phyloP scores from a whole-genome alignment of 2,329 filamentous ascomycete genomes.

The Sarocladium strictum region DNA sequence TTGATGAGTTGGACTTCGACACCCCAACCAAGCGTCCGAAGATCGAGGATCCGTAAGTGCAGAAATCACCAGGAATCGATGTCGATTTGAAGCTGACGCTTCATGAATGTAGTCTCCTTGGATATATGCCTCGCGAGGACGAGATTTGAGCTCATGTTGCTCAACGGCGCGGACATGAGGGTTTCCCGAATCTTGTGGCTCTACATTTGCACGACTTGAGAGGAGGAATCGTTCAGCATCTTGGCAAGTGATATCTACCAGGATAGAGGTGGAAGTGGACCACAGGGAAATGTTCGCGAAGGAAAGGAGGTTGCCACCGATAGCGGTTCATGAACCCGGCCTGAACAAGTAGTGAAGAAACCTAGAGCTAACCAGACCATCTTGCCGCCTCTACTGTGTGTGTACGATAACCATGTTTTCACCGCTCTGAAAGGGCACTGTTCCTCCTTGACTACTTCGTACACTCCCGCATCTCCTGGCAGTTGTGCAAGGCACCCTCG shows the following conservation, averaged over 20 bases:
- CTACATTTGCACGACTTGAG: neutral
- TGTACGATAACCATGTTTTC: too few relatives aligned
- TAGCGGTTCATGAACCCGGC: too few relatives aligned
- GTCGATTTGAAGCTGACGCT: neutral
- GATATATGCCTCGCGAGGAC: neutral
- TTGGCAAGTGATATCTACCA: neutral
- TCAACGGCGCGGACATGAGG: neutral
- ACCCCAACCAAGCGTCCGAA: slow-evolving; percentile 20
- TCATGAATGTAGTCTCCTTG: neutral
- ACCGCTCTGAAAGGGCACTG: too few relatives aligned
- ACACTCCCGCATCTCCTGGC: too few relatives aligned
- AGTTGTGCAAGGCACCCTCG: too few relatives aligned
- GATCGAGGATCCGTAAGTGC: slow-evolving; percentile 6
- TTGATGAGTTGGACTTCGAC: slow-evolving; percentile 7
- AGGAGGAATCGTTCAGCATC: neutral
- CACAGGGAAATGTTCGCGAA: neutral
- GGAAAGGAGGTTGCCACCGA: neutral
- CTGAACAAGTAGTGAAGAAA: too few relatives aligned
- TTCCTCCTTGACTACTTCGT: too few relatives aligned
- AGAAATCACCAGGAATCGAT: neutral
- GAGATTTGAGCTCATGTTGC: neutral
- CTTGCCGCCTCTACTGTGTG: too few relatives aligned
- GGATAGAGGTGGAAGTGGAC: neutral
- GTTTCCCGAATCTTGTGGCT: neutral
- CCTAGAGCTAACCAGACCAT: too few relatives aligned